These are phyloP conservation scores for Volvox reticuliferus DNA, from an alignment of 139 green algal genomes.

Conservation along the genomic window DNA sequence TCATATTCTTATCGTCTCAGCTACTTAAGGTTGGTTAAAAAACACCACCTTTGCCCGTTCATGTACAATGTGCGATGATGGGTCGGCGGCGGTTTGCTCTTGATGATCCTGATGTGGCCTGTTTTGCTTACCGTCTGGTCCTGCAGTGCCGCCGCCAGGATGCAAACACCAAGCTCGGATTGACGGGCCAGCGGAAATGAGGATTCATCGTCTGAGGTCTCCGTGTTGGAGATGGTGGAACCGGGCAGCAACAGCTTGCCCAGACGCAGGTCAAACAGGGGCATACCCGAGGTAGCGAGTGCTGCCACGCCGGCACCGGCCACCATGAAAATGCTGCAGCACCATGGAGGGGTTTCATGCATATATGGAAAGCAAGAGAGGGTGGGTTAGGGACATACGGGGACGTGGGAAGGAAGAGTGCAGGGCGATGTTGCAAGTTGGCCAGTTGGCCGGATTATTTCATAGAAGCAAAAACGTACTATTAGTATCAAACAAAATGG, in stretches of 20 bases:
- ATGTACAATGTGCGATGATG: too few species aligned
- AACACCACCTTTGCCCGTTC: too few species aligned
- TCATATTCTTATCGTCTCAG: too few species aligned
- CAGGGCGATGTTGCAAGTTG: neutral
- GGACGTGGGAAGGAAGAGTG: neutral
- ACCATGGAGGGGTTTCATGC: too few species aligned
- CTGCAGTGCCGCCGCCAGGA: conserved; percentile 1
- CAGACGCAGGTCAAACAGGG: conserved; percentile 10
- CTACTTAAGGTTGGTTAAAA: too few species aligned
- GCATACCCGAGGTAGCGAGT: neutral
- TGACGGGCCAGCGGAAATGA: neutral
- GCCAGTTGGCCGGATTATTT: too few species aligned
- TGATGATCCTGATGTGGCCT: too few species aligned
- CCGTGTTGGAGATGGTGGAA: neutral
- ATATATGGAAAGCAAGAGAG: neutral
- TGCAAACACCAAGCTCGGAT: neutral
- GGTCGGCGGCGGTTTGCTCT: too few species aligned
- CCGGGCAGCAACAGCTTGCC: conserved; percentile 25
- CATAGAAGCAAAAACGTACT: too few species aligned
- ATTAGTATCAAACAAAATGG: too few species aligned
- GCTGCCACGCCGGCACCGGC: conserved; percentile 5
- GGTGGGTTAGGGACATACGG: neutral
- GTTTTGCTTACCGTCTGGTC: conserved; percentile 27
- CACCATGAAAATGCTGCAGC: conserved; percentile 13
- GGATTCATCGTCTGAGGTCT: neutral